Base-by-base conservation (phyloP, 148 eudicot genomes). In the Nepenthes gracilis region DNA sequence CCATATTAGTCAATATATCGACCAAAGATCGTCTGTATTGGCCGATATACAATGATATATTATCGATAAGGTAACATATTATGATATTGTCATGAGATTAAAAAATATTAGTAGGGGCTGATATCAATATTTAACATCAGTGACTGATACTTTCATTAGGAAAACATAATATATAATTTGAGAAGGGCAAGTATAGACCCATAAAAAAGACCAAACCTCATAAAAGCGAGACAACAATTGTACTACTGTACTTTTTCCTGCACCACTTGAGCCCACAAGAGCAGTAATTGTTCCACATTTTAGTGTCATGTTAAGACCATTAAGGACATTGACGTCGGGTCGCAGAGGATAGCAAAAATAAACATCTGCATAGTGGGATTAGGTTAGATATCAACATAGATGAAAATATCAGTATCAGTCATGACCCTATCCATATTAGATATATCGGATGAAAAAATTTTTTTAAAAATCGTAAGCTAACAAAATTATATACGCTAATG, bases 251-350 rank as follows among this genome's bases (percentile, higher is more conserved):
- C 98, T 93, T 75, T 93, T 93, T 58, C 98, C 98, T 47, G 98
- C 91, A 73, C 98, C 98, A 72, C 98, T 93, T 69, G 96, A 71
- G 59, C 98, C 98, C 67, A 93, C 98, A 43, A 93, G 85, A 70
- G 98, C 98, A 69, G 98, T 93, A 36, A 88, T 73, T 64, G 88
- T 77, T 63, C 98, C 98, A 62, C 83, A 78, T 73, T 82, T 93
- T 43, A 93, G 75, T 11, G 75, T 82, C 62, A 93, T 77, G 69
- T 80, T 71, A 47, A 93, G 95, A 72, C 85, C 95, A 45, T 69
- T 76, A 6, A 93, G 83, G 70, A 93, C 77, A 64, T 80, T 83
- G 36, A 86, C 91, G 68, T 86, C 98, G 70, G 96, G 86, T 66
- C 98, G 86, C 81, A 88, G 71, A 52, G 98, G 98, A 82, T 93